Evolutionary conservation across 1,284 basidiomycete genomes (phyloP).

Genomic region (Taiwanofungus camphoratus): DNA sequence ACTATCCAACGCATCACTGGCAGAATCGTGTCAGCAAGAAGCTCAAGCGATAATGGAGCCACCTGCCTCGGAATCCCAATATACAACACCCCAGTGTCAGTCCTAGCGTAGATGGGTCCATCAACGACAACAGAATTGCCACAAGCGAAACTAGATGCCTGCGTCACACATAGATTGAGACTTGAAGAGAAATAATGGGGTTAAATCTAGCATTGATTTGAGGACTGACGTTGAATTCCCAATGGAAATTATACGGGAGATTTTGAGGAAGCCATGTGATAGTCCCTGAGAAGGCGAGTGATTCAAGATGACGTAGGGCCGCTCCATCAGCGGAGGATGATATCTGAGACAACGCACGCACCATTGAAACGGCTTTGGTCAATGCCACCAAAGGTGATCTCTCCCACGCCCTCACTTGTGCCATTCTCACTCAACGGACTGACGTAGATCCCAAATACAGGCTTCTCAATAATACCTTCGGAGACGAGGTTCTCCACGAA

Average conservation of each 20-base stretch:
- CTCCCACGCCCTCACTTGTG: conserved; percentile 4
- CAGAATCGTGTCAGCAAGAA: background rate
- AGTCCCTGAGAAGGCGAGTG: conserved; percentile 2
- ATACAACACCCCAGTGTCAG: conserved; percentile 7
- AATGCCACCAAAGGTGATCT: conserved; percentile 12
- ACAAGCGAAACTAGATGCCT: conserved; percentile 8
- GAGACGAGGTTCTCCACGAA: conserved; percentile 12
- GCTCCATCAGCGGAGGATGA: too few relatives aligned
- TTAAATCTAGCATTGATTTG: too few relatives aligned
- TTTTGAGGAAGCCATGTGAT: conserved; percentile 10
- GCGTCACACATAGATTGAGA: too few relatives aligned
- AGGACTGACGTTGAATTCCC: conserved; percentile 13
- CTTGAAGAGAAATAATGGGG: too few relatives aligned
- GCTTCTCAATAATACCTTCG: conserved; percentile 8
- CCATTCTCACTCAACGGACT: conserved; percentile 1
- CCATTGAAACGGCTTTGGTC: conserved; percentile 9
- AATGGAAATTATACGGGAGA: conserved; percentile 7
- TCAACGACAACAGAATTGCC: conserved; percentile 2
- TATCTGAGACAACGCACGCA: too few relatives aligned
- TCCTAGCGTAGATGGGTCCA: conserved; percentile 6
- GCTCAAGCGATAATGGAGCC: background rate
- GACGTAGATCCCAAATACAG: conserved; percentile 12
- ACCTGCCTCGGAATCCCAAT: conserved; percentile 9
- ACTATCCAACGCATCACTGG: conserved; percentile 2
- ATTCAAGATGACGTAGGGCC: background rate